These are phyloP conservation scores for Phytopythium montanum DNA, from an alignment of 352 stramenopile genomes.

Conservation along the genomic window DNA sequence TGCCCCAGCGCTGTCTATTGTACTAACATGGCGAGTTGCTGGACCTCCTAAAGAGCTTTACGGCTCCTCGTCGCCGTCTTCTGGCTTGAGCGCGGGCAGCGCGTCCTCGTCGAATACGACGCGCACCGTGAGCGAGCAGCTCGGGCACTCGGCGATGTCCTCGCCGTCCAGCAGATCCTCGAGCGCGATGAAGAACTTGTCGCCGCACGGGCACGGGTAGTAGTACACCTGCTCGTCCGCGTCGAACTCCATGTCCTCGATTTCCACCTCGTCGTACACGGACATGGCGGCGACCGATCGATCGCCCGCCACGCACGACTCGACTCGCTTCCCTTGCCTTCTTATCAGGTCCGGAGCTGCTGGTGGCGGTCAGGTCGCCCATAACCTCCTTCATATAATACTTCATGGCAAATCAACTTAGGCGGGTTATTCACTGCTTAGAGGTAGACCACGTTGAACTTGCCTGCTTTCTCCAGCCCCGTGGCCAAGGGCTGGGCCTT, in stretches of 20 bases:
- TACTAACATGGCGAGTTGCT: neutral
- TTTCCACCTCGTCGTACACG: slow-evolving; percentile 98
- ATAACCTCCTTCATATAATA: too few relatives aligned
- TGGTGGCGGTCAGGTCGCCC: too few relatives aligned
- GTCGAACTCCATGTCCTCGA: slow-evolving; percentile 98
- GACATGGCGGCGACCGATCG: slow-evolving; percentile 40
- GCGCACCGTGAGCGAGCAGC: slow-evolving; percentile 95
- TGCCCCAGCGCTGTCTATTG: neutral
- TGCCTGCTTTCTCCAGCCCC: too few relatives aligned
- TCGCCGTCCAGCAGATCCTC: slow-evolving; percentile 93
- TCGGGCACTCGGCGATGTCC: slow-evolving; percentile 96
- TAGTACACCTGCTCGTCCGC: slow-evolving; percentile 92
- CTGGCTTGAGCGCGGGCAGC: slow-evolving; percentile 61
- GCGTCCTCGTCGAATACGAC: slow-evolving; percentile 95
- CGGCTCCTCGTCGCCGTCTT: slow-evolving; percentile 14
- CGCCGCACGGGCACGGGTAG: slow-evolving; percentile 97
- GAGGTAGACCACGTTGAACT: too few relatives aligned
- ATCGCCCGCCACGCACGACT: neutral
- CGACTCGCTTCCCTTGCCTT: neutral
- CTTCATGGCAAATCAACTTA: too few relatives aligned
- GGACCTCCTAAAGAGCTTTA: neutral
- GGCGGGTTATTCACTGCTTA: too few relatives aligned
- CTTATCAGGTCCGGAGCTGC: neutral
- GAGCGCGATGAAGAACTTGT: slow-evolving; percentile 89
- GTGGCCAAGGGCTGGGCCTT: too few relatives aligned